Percentiles rank a stretch among this genome's conserved stretches.
Conservation (phyloP, 2,329 filamentous ascomycete species). For the Lasiodiplodia hormozganensis region DNA sequence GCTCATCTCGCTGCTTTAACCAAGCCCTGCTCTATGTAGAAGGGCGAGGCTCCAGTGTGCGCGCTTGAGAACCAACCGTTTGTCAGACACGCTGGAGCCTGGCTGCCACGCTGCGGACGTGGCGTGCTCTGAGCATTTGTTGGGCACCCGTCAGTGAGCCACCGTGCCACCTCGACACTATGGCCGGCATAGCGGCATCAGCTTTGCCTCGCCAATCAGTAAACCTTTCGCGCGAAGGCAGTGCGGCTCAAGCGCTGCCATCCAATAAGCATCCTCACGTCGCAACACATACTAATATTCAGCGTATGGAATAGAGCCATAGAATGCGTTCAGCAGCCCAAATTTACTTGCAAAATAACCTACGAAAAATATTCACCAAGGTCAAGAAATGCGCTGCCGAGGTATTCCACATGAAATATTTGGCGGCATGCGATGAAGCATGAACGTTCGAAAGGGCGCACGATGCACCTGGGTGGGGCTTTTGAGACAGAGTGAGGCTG, state of each 20-base stretch:
- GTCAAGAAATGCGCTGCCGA: not conserved
- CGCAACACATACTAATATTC: too few relatives aligned
- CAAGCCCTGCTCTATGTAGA: not conserved
- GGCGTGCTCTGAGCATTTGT: not conserved
- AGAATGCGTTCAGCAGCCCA: too few relatives aligned
- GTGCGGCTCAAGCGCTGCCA: not conserved
- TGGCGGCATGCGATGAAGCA: not conserved
- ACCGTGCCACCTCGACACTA: too few relatives aligned
- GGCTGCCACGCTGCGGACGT: not conserved
- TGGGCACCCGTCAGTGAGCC: not conserved
- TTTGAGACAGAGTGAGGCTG: not conserved
- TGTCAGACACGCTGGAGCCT: not conserved
- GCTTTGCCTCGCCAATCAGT: not conserved
- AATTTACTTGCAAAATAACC: too few relatives aligned
- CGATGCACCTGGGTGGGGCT: not conserved
- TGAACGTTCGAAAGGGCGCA: not conserved
- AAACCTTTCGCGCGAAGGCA: not conserved
- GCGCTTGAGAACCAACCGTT: not conserved
- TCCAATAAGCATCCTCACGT: not conserved
- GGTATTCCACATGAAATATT: rapidly evolving
- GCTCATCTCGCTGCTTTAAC: not conserved
- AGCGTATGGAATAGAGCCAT: rapidly evolving
- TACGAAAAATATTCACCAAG: not conserved
- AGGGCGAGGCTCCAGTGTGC: not conserved
- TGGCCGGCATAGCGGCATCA: not conserved